Evolutionary conservation across 176 grass and related monocot genomes (phyloP), one percentile per base, ranked within the genome.

Genomic region (Triticum monococcum): DNA sequence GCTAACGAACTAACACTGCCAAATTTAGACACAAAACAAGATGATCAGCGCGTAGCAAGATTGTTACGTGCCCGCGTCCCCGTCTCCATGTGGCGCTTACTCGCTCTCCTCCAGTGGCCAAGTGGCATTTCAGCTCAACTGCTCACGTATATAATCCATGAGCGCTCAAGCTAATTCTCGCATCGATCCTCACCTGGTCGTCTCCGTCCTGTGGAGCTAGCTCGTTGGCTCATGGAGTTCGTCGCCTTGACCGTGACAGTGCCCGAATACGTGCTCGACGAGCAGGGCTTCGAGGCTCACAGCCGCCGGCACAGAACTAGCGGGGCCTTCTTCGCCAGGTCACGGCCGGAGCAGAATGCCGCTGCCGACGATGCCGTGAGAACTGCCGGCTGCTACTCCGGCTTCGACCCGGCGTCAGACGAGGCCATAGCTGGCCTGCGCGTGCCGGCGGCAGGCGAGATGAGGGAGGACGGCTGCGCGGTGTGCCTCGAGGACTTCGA

Each of bases 401-500:
- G 33, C 67, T 38, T 70, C 10, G 67, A 40, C 68, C 68, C 36
- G 35, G 68, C 68, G 10, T 72, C 36, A 10, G 36, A 36, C 20
- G 36, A 72, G 36, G 68, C 68, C 35, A 72, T 41, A 41, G 35
- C 22, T 6, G 22, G 2, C 9, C 68, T 72, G 33, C 68, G 68
- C 68, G 68, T 41, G 68, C 5, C 70, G 70, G 70, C 20, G 37
- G 70, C 70, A 5, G 70, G 38, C 38, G 70, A 45, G 70, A 73
- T 40, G n/a, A 73, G 70, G 70, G 70, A 73, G 70, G n/a, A 46
- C 22, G 5, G 38, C n/a, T 73, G 70, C 70, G 38, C n/a, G 22
- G 70, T 73, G 70, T 73, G 38, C 70, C 70, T 73, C 22, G 70
- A 73, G 70, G 70, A 73, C n/a, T 73, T 73, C 0, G 38, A 73